Base-by-base conservation (phyloP, 495 filamentous ascomycete species). In the Hypoxylon cercidicola region DNA sequence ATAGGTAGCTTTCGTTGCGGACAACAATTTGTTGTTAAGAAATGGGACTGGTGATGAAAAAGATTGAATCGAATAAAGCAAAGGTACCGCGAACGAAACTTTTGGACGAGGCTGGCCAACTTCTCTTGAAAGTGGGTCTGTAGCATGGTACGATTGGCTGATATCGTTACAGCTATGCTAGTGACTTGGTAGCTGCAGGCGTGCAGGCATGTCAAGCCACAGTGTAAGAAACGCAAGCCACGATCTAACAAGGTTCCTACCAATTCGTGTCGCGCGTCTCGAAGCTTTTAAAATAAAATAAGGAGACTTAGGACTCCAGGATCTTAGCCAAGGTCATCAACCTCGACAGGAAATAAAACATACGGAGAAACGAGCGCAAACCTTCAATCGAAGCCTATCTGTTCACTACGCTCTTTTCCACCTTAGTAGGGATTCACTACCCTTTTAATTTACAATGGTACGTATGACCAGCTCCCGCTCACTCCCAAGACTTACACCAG, bases 371-470 rank as follows among this genome's bases (percentile, higher is more conserved):
- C 7, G 5, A 16, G 40, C 16, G 40, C 40, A 19, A 43, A 43
- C 40, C 2, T 10, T 43, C 16, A 43, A 11, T 20, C 16, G 16
- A 43, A 43, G 9, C 16, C 40, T 18, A 3, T 43, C 16, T 18
- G 3, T 43, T 43, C 40, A 16, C 16, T 20, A 43, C 40, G 40
- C 16, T 43, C 16, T 10, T 43, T 43, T 43, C 6, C 20, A 4
- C 40, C n/a, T 10, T 8, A 1, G 1, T 43, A 43, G 8, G 16
- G 16, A 40, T 43, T 34, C 18, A 13, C 32, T 41, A n/a, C 25
- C 37, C 15, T 28, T 49, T 44, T 50, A 70, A 71, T 70, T 54
- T 49, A 79, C 71, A 68, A 80, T 80, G 77, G 78, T 77, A 66
- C 39, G 72, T 44, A 35, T 44, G 54, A 44, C 16, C 48, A 37